phyloP scores from a whole-genome alignment of 2,329 filamentous ascomycete genomes.

The Aspergillus sp. region DNA sequence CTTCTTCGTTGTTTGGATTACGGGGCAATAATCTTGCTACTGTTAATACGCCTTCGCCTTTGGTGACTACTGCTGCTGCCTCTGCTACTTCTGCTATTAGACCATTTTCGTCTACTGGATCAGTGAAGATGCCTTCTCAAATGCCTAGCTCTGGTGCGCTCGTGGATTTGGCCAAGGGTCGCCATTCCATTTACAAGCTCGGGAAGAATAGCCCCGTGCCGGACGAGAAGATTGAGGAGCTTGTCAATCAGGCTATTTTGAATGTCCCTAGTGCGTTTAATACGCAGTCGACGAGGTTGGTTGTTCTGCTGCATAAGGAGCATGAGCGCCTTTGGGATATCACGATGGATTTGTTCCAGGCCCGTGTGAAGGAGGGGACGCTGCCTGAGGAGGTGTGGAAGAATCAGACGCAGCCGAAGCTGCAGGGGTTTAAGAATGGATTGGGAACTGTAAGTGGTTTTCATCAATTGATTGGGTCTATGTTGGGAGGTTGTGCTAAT shows the following conservation, averaged over 20 bases:
- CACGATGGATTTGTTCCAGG: conserved; percentile 63
- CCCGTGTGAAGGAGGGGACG: conserved; percentile 61
- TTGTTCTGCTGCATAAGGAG: conserved; percentile 77
- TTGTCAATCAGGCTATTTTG: conserved; percentile 55
- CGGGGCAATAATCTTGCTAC: too few relatives aligned
- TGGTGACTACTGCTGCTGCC: conserved; percentile 21
- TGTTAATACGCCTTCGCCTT: conserved; percentile 20
- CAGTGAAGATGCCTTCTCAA: conserved; percentile 3
- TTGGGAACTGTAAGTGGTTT: conserved; percentile 67
- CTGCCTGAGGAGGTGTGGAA: conserved; percentile 58
- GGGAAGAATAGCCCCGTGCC: conserved; percentile 36
- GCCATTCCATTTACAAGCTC: conserved; percentile 41
- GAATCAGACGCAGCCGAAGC: conserved; percentile 44
- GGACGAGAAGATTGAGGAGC: conserved; percentile 39
- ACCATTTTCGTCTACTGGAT: conserved; percentile 19
- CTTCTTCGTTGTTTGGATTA: neutral
- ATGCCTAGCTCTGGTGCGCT: conserved; percentile 25
- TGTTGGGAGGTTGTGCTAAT: neutral
- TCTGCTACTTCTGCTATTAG: neutral
- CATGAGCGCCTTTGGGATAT: conserved; percentile 89
- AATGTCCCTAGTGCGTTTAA: conserved; percentile 84
- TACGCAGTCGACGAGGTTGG: conserved; percentile 75
- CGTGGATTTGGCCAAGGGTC: conserved; percentile 34
- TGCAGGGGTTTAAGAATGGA: conserved; percentile 65
- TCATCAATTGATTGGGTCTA: neutral